phyloP scores from a whole-genome alignment of 441 rosid species.

The Monsonia emarginata region DNA sequence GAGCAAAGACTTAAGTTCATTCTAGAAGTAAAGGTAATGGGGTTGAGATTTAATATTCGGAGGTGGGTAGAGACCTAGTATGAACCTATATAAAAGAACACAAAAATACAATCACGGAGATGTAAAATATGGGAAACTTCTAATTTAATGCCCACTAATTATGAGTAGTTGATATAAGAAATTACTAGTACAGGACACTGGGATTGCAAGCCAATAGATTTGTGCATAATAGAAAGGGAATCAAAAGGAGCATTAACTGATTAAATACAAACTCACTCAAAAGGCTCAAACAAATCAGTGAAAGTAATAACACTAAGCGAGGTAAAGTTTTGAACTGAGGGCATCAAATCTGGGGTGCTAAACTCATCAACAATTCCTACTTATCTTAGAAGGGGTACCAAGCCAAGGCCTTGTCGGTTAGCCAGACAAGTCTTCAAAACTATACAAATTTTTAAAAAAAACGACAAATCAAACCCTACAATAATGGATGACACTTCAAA shows the following conservation, averaged over 20 bases:
- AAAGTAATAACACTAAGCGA: no score
- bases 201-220: background rate
- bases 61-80: background rate
- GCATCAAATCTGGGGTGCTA: no score
- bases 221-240: background rate
- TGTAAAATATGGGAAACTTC: background rate
- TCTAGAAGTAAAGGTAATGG: background rate
- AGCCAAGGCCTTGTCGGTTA: no score
- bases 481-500: background rate
- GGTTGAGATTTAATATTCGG: background rate
- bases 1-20: no score
- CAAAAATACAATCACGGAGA: background rate
- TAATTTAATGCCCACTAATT: background rate
- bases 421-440: background rate
- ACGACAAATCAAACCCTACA: background rate
- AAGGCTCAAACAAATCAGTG: no score
- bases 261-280: no score
- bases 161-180: background rate
- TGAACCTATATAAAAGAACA: background rate
- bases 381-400: no score
- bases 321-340: no score
- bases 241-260: no score
- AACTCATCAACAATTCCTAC: no score
- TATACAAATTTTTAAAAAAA: background rate
- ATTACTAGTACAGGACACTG: background rate